Evolutionary conservation across 2,329 filamentous ascomycete species (phyloP).

Genomic region (Ceratocystis ficicola): DNA sequence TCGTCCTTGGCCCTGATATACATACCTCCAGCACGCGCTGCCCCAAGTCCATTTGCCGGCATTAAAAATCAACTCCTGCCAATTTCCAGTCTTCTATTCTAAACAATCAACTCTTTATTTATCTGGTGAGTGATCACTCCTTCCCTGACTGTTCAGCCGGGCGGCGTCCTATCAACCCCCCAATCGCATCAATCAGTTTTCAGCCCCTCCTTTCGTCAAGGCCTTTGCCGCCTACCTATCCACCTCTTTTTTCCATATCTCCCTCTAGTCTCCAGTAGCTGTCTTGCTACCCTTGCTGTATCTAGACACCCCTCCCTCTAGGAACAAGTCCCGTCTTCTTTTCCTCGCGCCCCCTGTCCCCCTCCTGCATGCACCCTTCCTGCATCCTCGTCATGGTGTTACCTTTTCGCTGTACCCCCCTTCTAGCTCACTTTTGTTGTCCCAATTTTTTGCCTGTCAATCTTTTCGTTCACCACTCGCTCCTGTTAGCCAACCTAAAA

Average conservation of each 20-base stretch:
- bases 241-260: background rate
- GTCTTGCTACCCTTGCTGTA: background rate
- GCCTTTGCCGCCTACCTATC: background rate
- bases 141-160: background rate
- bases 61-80: background rate
- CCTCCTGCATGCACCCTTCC: background rate
- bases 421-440: background rate
- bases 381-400: conserved; percentile 2
- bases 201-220: background rate
- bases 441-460: background rate
- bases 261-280: background rate
- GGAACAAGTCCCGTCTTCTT: background rate
- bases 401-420: background rate
- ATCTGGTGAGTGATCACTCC: background rate
- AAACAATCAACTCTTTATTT: background rate
- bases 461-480: background rate
- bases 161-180: background rate
- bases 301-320: background rate
- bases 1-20: background rate
- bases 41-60: background rate
- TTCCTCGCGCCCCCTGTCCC: background rate
- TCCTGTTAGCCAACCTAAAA: background rate
- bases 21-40: background rate
- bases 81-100: background rate
- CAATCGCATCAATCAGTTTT: background rate